Evolutionary conservation across 192 early-diverging fungal genomes (phyloP), one percentile per base, ranked within the genome.

Genomic region (Rhizoclosmatium sp.): DNA sequence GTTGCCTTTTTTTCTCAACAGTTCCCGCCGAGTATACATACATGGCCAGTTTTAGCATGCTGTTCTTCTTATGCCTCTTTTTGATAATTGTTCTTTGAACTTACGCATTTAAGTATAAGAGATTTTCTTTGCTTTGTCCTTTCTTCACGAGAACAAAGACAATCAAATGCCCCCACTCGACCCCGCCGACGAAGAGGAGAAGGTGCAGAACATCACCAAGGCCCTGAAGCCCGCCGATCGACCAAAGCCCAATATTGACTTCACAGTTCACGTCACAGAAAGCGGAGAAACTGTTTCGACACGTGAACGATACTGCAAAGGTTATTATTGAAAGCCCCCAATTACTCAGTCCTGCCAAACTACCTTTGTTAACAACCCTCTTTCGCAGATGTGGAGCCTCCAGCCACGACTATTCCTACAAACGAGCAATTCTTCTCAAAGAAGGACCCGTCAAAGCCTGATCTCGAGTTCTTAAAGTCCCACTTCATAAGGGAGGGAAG

Each of bases 401-500:
- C 92, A 0, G 87, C 87, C 2, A 79, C 85, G 54, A 49, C 78
- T n/a, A 84, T 89, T 45, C 92, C 91, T 48, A 85, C 87, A 3
- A 66, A 87, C 41, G 89, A 88, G 21, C 85, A 92, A 74, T 90
- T 94, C 78, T 94, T 87, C 76, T 90, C 89, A 65, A 92, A 88
- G 82, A 88, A 87, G 81, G 90, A 92, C 82, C 84, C 83, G 44
- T 76, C 89, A 58, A 92, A 92, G 78, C 96, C 96, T 3, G 92
- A 96, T 80, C 87, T 92, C 48, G 91, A 87, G 5, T 94, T 95
- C 80, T 83, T 99, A 61, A 96, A 95, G 79, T 87, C 92, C 80
- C 96, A 97, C 82, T 99, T 99, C 85, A 92, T 94, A 76, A 91
- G 91, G 51, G 97, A 99, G 78, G 97, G 97, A 14, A 92, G 95